Evolutionary conservation across 768 basidiomycete species (phyloP).

Genomic region (Agrocybe praecox): DNA sequence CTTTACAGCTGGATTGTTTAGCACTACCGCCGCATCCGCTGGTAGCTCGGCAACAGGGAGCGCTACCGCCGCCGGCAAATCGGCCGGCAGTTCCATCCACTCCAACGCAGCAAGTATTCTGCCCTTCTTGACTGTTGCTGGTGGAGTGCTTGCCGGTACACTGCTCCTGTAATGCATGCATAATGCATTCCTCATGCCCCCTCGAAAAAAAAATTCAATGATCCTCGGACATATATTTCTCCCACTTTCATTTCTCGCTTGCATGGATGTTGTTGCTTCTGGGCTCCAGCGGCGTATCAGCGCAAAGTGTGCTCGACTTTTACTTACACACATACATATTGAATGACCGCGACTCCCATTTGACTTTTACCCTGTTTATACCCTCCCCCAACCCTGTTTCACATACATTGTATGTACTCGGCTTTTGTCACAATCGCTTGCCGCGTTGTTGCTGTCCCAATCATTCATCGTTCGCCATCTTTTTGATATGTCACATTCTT

Average conservation of each 20-base stretch:
- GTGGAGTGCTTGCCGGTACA: conserved; percentile 3
- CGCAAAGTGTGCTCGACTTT: too few species aligned
- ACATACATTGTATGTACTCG: too few species aligned
- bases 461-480: background rate
- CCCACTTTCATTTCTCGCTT: background rate
- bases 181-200: too few species aligned
- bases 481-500: background rate
- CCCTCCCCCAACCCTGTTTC: background rate
- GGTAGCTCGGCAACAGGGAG: background rate
- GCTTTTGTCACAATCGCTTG: background rate
- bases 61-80: conserved; percentile 1
- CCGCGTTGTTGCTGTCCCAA: background rate
- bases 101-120: background rate
- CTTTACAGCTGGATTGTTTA: conserved; percentile 13
- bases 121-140: background rate
- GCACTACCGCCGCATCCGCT: background rate
- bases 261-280: background rate
- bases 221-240: background rate
- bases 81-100: conserved; percentile 1
- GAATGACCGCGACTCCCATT: background rate
- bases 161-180: conserved; percentile 5
- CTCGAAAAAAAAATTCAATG: too few species aligned
- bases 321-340: background rate
- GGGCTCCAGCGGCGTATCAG: too few species aligned
- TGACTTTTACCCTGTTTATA: background rate